Percentiles rank a stretch among this genome's conserved stretches.
These are phyloP conservation scores for Paecilomyces fulvus DNA, from an alignment of 2,329 filamentous ascomycete genomes.

Conservation along the genomic window DNA sequence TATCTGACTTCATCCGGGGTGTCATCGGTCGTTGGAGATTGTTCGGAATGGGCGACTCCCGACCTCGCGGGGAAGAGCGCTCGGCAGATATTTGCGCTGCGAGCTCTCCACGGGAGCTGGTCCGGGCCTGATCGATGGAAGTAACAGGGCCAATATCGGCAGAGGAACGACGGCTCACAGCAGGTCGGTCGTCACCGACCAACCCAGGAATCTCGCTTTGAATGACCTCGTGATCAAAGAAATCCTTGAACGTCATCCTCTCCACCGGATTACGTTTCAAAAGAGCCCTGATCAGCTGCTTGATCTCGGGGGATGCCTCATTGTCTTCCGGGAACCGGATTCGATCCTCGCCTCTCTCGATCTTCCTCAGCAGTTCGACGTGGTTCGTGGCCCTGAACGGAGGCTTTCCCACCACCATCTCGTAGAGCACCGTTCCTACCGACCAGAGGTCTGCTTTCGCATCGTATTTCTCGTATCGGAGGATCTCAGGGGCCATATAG, in stretches of 20 bases:
- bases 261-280: slow-evolving; percentile 81
- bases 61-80: not conserved
- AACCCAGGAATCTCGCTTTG: slow-evolving; percentile 69
- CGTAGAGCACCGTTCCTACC: slow-evolving; percentile 87
- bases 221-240: slow-evolving; percentile 70
- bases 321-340: slow-evolving; percentile 74
- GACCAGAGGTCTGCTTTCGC: slow-evolving; percentile 97
- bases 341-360: slow-evolving; percentile 77
- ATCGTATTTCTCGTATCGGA: slow-evolving; percentile 95
- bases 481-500: slow-evolving; percentile 97
- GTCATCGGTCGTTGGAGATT: slow-evolving; percentile 31
- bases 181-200: slow-evolving; percentile 63
- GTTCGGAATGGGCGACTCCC: slow-evolving; percentile 14
- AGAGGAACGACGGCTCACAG: slow-evolving; percentile 11
- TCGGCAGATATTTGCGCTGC: not conserved
- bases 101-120: not conserved
- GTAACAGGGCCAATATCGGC: slow-evolving; percentile 7
- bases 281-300: slow-evolving; percentile 67
- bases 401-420: slow-evolving; percentile 86
- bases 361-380: slow-evolving; percentile 84
- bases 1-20: slow-evolving; percentile 18
- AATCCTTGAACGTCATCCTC: slow-evolving; percentile 74
- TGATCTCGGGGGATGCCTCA: slow-evolving; percentile 65
- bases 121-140: slow-evolving; percentile 4
- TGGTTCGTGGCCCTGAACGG: slow-evolving; percentile 92